Evolutionary conservation across 148 eudicot genomes (phyloP), one percentile per base, ranked within the genome.

Genomic region (Mesembryanthemum crystallinum): DNA sequence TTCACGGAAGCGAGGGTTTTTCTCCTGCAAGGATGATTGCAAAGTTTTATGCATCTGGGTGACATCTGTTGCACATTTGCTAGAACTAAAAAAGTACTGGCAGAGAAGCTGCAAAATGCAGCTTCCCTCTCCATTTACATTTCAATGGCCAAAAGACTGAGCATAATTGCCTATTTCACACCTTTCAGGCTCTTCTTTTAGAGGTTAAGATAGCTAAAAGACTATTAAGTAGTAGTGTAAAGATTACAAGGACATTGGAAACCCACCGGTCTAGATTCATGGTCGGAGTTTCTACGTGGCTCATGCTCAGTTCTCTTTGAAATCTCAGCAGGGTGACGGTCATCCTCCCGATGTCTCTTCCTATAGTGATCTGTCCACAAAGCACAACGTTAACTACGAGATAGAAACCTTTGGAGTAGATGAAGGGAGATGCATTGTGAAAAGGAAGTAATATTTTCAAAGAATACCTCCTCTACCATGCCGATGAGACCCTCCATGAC

Each of bases 1-100:
- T 82, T 94, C 97, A 69, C 98, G 91, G 64, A 91, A 94, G 27
- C 97, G 89, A 37, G 98, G 97, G 79, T 94, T 94, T 84, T 91
- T 94, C 82, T 91, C 98, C 98, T 94, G 97, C 67, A 73, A 51
- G 70, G 30, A 57, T n/a, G 8, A 65, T 35, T 39, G 61, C 23
- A 29, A 35, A 29, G 24, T 27, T 15, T 5, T 17, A 72, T 13
- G 39, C 15, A 55, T 72, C 59, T 54, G 55, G 21, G 20, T 71
- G 54, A 43, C 20, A 43, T 71, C 27, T 59, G 61, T 28, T 24
- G 71, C 52, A 20, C 12, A 20, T 18, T 47, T 6, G 42, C 42
- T 20, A 58, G 37, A 17, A 29, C 28, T 66, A 12, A 47, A 21
- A 64, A 13, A 12, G 60, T 10, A 3, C 32, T 60, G n/a, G 74